Percentiles rank a stretch among this genome's conserved stretches.
phyloP scores from a whole-genome alignment of 176 grass and related monocot genomes.

The Musa schizocarpa region DNA sequence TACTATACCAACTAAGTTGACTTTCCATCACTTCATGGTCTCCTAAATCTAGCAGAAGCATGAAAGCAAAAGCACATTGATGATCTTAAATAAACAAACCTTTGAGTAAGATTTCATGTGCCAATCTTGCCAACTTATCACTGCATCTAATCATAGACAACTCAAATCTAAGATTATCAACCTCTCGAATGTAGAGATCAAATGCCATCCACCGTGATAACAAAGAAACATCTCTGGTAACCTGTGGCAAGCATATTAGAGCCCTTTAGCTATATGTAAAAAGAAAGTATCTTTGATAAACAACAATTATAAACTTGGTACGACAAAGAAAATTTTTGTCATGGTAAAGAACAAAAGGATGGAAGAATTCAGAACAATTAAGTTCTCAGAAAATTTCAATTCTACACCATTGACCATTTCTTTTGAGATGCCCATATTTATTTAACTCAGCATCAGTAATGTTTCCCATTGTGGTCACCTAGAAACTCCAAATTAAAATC shows the following conservation, averaged over 20 bases:
- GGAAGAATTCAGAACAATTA: background rate
- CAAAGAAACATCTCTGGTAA: conserved; percentile 79
- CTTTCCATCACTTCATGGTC: background rate
- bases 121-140: conserved; percentile 53
- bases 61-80: background rate
- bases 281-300: background rate
- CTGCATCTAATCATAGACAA: conserved; percentile 75
- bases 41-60: background rate
- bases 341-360: background rate
- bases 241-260: conserved; percentile 33
- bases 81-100: conserved; percentile 25
- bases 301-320: background rate
- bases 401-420: too few relatives aligned
- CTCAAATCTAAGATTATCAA: conserved; percentile 91
- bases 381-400: too few relatives aligned
- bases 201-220: conserved; percentile 91
- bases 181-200: conserved; percentile 71
- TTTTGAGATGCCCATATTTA: too few relatives aligned
- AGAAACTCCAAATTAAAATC: too few relatives aligned
- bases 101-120: conserved; percentile 66
- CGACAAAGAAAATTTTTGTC: background rate
- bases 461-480: too few relatives aligned
- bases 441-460: too few relatives aligned
- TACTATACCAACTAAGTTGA: background rate
- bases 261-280: conserved; percentile 10